phyloP scores from a whole-genome alignment of 768 basidiomycete genomes.

The Boletus subcaerulescens region DNA sequence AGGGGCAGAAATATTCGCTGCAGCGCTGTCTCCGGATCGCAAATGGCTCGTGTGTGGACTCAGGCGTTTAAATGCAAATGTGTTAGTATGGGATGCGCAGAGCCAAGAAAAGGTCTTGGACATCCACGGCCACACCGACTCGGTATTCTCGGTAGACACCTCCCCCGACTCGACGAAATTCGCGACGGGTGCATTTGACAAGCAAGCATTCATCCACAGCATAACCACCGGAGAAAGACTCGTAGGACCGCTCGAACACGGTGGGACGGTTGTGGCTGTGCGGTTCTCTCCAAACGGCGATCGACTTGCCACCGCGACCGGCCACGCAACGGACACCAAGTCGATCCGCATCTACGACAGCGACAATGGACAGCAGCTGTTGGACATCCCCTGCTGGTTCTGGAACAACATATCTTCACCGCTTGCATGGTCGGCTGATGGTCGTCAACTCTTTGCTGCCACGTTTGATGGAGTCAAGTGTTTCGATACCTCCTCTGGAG shows the following conservation, averaged over 20 bases:
- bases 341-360: background rate
- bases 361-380: no score
- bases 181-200: background rate
- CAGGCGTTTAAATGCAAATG: no score
- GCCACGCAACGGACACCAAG: background rate
- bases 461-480: background rate
- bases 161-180: no score
- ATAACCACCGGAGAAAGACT: background rate
- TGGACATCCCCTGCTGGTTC: no score
- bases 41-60: no score
- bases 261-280: background rate
- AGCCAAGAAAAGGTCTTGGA: background rate
- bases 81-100: no score
- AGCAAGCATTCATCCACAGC: background rate
- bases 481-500: background rate
- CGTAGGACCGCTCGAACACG: background rate
- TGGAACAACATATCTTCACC: no score
- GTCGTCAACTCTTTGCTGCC: background rate
- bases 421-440: background rate
- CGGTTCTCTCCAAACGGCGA: background rate
- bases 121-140: background rate
- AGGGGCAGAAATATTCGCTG: no score
- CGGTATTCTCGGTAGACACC: no score
- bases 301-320: background rate
- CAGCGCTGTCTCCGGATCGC: no score